A percentile compares a stretch with the other conserved stretches of the same genome.
Evolutionary conservation across 2,329 filamentous ascomycete species (phyloP).

Genomic region (Arthrinium puccinioides): DNA sequence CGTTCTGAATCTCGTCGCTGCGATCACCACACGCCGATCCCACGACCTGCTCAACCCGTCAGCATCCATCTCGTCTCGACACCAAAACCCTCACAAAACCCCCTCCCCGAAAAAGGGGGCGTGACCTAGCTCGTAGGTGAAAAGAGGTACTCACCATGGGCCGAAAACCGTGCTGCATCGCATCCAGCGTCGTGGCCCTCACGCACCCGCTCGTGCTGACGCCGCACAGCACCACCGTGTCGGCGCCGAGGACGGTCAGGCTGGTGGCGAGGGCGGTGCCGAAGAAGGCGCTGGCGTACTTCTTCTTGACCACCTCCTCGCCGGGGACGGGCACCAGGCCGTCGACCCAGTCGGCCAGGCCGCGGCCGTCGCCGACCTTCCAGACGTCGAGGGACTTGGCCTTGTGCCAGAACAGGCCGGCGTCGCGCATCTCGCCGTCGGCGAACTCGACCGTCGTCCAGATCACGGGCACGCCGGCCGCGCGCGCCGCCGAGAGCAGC

Average conservation of each 20-base stretch:
- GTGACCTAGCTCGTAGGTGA: too few species aligned
- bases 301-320: slow-evolving; percentile 32
- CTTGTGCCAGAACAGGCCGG: slow-evolving; percentile 35
- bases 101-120: too few species aligned
- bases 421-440: slow-evolving; percentile 34
- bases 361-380: slow-evolving; percentile 29
- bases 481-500: slow-evolving; percentile 32
- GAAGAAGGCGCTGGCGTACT: slow-evolving; percentile 36
- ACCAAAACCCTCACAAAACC: too few species aligned
- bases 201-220: slow-evolving; percentile 41
- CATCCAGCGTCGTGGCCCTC: slow-evolving; percentile 34
- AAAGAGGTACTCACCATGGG: slow-evolving; percentile 33
- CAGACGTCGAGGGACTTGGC: slow-evolving; percentile 32
- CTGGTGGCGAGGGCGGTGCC: slow-evolving; percentile 34
- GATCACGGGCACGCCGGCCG: slow-evolving; percentile 28
- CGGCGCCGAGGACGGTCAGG: slow-evolving; percentile 28
- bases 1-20: slow-evolving; percentile 32
- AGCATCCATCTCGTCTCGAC: background rate
- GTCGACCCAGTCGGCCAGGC: slow-evolving; percentile 28
- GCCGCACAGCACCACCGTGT: slow-evolving; percentile 37
- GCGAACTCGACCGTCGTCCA: slow-evolving; percentile 36
- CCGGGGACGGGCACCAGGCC: slow-evolving; percentile 27
- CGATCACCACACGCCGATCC: slow-evolving; percentile 37
- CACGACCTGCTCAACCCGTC: slow-evolving; percentile 25
- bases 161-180: slow-evolving; percentile 34